These are phyloP conservation scores for Nicotiana undulata DNA, from an alignment of 257 asterid genomes.

Conservation along the genomic window DNA sequence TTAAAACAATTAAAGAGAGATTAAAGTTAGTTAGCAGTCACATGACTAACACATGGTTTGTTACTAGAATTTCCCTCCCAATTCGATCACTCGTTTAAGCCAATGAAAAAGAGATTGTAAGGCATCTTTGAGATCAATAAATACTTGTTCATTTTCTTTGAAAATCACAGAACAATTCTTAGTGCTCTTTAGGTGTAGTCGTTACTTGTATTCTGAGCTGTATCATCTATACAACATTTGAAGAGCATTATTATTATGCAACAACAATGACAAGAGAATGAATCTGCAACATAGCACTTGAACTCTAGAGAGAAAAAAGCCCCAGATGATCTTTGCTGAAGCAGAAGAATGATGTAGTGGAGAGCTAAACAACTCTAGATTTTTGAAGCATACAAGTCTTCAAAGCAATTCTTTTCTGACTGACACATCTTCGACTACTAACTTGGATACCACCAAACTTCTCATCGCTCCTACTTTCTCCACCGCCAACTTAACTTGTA, in stretches of 20 bases:
- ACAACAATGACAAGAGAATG: neutral
- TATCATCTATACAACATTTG: neutral
- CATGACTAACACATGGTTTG: too few relatives aligned
- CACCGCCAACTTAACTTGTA: constrained; percentile 29
- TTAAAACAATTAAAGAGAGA: too few relatives aligned
- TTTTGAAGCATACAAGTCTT: neutral
- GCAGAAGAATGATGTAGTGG: neutral
- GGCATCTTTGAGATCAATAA: too few relatives aligned
- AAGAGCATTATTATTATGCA: constrained; percentile 4
- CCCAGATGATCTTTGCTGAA: neutral
- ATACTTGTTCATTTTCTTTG: too few relatives aligned
- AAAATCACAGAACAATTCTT: too few relatives aligned
- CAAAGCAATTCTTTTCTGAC: neutral
- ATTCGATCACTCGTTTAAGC: too few relatives aligned
- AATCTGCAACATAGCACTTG: neutral
- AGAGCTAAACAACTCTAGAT: neutral
- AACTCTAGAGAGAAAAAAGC: neutral
- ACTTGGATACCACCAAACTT: constrained; percentile 13
- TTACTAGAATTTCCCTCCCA: too few relatives aligned
- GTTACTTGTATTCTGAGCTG: too few relatives aligned
- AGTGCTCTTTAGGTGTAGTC: too few relatives aligned
- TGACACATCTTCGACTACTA: constrained; percentile 14
- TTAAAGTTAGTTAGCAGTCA: too few relatives aligned
- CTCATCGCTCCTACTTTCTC: constrained; percentile 18
- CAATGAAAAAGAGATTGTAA: too few relatives aligned